A percentile compares a stretch with the other conserved stretches of the same genome.
Evolutionary conservation across 208 protist genomes (phyloP).

Genomic region (Zelonia costaricensis): DNA sequence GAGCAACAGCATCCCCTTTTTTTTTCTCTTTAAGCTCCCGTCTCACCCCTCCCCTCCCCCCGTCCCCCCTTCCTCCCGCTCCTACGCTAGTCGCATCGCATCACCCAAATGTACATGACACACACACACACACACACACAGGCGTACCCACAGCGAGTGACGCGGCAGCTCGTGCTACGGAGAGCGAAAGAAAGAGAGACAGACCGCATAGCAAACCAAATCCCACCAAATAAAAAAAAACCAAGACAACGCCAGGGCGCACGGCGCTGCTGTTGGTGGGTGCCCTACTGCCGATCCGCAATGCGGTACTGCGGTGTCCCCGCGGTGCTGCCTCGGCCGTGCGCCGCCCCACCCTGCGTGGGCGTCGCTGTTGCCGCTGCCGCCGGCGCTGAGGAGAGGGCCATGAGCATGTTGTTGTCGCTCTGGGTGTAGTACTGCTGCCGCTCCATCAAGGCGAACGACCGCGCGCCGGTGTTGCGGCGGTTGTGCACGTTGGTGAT

Average conservation of each 20-base stretch:
- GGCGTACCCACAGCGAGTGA: not conserved
- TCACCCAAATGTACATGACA: not conserved
- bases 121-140: not conserved
- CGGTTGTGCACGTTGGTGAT: slow-evolving; percentile 44
- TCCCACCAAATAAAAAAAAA: too few species aligned
- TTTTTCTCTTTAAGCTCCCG: too few species aligned
- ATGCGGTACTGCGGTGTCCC: not conserved
- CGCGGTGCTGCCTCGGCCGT: not conserved
- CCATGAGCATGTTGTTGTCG: slow-evolving; percentile 70
- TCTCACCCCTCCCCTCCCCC: too few species aligned
- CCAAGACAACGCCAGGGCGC: too few species aligned
- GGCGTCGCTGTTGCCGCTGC: not conserved
- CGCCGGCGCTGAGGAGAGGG: not conserved
- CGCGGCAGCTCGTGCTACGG: too few species aligned
- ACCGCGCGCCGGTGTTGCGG: slow-evolving; percentile 52
- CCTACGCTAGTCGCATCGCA: not conserved
- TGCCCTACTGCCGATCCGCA: not conserved
- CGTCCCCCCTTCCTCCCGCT: not conserved
- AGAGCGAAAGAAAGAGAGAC: too few species aligned
- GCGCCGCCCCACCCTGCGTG: too few species aligned
- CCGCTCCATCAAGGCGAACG: slow-evolving; percentile 68
- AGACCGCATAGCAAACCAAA: too few species aligned
- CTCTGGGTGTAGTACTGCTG: slow-evolving; percentile 91
- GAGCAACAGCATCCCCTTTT: too few species aligned
- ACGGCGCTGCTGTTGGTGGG: too few species aligned